Evolutionary conservation across 257 asterid genomes (phyloP), one percentile per base, ranked within the genome.

Genomic region (Ballota nigra): DNA sequence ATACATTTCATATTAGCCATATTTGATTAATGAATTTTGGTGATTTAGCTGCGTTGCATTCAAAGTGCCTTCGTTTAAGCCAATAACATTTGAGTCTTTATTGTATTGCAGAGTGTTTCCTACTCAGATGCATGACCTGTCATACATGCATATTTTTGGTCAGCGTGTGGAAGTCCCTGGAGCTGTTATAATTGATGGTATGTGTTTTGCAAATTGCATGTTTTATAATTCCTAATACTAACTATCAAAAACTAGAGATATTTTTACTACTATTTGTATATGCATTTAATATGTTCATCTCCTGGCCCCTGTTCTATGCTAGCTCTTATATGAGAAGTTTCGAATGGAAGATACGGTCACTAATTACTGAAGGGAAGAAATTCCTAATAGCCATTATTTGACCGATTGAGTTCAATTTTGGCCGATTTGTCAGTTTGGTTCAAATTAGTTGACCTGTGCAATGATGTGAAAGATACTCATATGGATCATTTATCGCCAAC

Each of bases 171-270:
- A 86, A 78, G 88, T 85, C 40, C 95, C 97, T 33, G 98, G 99
- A 55, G 92, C 98, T 75, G 73, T 89, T 69, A 88, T 95, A 49
- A 87, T 95, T 72, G 99, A 95, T 62, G 98, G 98, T 91, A 80
- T 60, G 85, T 77, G 45, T 62, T 62, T 49, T 16, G 15, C 41
- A 10, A 49, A 29, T 75, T 33, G 20, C 29, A 22, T n/a, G 20
- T 8, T 34, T n/a, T n/a, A n/a, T n/a, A n/a, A n/a, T n/a, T 38
- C 31, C 36, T 18, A 36, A 8, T 26, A 12, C 41, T 29, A 58
- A n/a, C 28, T 26, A 22, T 40, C 66, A 26, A 22, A 26, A 47
- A 47, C 45, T 59, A 45, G 69, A 26, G 19, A 43, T 63, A 33
- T 19, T 8, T 19, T 10, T n/a, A 18, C 18, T 41, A 7, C 61